Conservation (phyloP, 1,284 basidiomycete genomes). For the Tilletia setariae region DNA sequence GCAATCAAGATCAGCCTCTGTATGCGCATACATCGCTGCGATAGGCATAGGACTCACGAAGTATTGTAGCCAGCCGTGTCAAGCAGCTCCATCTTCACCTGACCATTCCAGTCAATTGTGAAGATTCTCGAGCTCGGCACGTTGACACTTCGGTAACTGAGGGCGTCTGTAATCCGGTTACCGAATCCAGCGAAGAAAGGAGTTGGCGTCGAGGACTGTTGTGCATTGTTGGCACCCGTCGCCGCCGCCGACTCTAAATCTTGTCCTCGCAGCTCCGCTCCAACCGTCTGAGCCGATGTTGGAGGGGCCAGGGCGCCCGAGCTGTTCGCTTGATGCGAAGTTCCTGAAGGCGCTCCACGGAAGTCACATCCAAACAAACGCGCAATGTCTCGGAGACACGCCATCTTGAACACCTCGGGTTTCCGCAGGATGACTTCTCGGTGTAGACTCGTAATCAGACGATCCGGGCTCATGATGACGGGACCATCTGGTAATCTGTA, state of each 20-base stretch:
- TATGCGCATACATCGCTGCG: background rate
- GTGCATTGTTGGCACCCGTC: background rate
- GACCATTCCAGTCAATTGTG: constrained; percentile 91
- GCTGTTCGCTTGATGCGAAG: background rate
- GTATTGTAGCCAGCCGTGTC: constrained; percentile 96
- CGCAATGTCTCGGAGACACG: constrained; percentile 92
- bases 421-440: constrained; percentile 68
- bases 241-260: constrained; percentile 1
- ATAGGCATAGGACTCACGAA: constrained; percentile 63
- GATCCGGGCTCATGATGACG: constrained; percentile 98
- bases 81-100: constrained; percentile 95
- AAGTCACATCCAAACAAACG: constrained; percentile 72
- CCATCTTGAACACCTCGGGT: constrained; percentile 99
- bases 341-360: constrained; percentile 1
- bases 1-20: background rate
- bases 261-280: constrained; percentile 8
- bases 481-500: constrained; percentile 95
- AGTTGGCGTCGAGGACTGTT: constrained; percentile 33
- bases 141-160: constrained; percentile 93
- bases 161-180: constrained; percentile 94
- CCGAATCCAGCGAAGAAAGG: constrained; percentile 98
- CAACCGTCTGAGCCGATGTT: constrained; percentile 10
- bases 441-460: constrained; percentile 89
- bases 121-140: constrained; percentile 93
- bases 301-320: background rate